Base-by-base conservation (phyloP, 768 basidiomycete genomes). In the Suillus fuscotomentosus region DNA sequence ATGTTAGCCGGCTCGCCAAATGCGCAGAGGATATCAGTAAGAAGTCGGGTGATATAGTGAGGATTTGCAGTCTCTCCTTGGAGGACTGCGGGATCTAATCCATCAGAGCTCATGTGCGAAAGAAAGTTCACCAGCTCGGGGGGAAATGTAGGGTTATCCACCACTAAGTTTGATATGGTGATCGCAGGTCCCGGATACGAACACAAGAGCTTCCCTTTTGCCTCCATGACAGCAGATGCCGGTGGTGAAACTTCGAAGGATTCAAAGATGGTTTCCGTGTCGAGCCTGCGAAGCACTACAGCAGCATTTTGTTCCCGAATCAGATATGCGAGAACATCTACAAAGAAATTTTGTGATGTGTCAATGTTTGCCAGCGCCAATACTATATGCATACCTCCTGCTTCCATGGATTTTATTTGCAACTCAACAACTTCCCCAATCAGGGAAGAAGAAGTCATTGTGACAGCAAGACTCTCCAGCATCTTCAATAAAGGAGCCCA, bases 261-360 rank as follows among this genome's bases (percentile, higher is more conserved):
- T 65, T 86, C 85, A 60, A 79, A 78, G 20, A 75, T 66, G 3
- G 77, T 76, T 3, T 68, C 45, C 13, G 67, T 59, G 15, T 65
- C 27, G 10, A 64, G 39, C 59, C 70, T 71, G 53, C 77, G 73
- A 14, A 82, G 63, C 13, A 85, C 70, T 1, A 86, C 60, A n/a
- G 73, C 82, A 0, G 84, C 82, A 53, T 86, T 86, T 63, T 85
- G 84, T 2, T 76, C 75, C 9, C 73, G 72, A 31, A 86, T 74
- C 9, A 75, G 72, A 45, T 83, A 72, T 14, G 71, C 72, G 17
- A 79, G 60, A 27, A 77, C 69, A 53, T 79, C 84, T 84, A 54
- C 31, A 56, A 38, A 41, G 20, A 41, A 2, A 17, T 15, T 3
- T 20, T 17, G 62, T 31, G 4, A 22, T 34, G 53, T 0, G 38